A percentile compares a stretch with the other conserved stretches of the same genome.
Evolutionary conservation across 192 early-diverging fungal genomes (phyloP).

Genomic region (Bifiguratus adelaidae): DNA sequence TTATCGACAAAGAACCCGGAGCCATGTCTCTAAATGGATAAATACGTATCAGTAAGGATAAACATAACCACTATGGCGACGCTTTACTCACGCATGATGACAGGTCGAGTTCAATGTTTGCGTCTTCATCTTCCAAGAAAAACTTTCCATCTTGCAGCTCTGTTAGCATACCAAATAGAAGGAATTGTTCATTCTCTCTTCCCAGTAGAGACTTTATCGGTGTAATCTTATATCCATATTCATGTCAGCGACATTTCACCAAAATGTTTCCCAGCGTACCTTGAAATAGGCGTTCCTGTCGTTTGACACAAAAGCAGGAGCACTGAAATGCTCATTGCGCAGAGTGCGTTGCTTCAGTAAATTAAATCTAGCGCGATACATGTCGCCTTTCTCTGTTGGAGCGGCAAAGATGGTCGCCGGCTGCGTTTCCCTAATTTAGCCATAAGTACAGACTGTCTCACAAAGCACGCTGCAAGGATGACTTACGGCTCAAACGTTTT

Average conservation of each 20-base stretch:
- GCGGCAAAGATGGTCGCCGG: slow-evolving; percentile 37
- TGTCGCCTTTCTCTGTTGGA: slow-evolving; percentile 47
- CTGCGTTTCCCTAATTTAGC: slow-evolving; percentile 8
- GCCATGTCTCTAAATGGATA: slow-evolving; percentile 25
- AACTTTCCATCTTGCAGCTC: slow-evolving; percentile 69
- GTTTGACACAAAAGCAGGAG: slow-evolving; percentile 35
- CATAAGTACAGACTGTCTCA: not conserved
- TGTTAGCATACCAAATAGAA: slow-evolving; percentile 85
- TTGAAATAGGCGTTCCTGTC: slow-evolving; percentile 10
- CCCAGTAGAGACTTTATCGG: slow-evolving; percentile 77
- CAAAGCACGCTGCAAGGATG: too few species aligned
- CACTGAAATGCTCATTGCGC: slow-evolving; percentile 69
- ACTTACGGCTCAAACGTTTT: slow-evolving; percentile 50
- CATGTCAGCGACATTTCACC: not conserved
- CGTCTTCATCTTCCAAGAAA: slow-evolving; percentile 78
- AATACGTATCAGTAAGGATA: not conserved
- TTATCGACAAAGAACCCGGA: slow-evolving; percentile 76
- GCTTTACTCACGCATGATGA: slow-evolving; percentile 33
- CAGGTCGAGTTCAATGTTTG: slow-evolving; percentile 66
- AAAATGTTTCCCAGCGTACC: slow-evolving; percentile 10
- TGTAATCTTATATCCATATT: slow-evolving; percentile 39
- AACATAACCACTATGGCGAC: not conserved
- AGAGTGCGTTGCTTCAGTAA: slow-evolving; percentile 68
- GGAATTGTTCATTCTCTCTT: slow-evolving; percentile 46
- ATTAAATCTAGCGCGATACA: slow-evolving; percentile 72